phyloP scores from a whole-genome alignment of 352 stramenopile species.

The Discostella stelligera region DNA sequence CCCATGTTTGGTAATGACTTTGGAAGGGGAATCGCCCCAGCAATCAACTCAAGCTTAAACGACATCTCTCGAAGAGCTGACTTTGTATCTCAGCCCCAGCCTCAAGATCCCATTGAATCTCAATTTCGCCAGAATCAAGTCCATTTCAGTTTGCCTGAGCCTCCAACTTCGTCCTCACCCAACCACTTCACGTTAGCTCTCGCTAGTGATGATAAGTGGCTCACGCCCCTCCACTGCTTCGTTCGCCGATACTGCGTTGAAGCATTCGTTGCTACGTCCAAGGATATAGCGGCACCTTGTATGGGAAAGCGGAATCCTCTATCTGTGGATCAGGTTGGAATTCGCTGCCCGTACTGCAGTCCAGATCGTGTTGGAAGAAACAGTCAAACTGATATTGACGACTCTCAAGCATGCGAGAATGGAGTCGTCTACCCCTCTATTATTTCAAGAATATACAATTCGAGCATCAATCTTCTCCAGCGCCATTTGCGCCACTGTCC shows the following conservation, averaged over 20 bases:
- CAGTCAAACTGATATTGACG: slow-evolving; percentile 6
- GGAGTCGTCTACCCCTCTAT: slow-evolving; percentile 74
- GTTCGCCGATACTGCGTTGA: slow-evolving; percentile 73
- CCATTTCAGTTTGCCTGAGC: background rate
- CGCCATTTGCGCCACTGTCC: slow-evolving; percentile 73
- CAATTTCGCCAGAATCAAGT: slow-evolving; percentile 5
- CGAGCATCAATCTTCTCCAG: slow-evolving; percentile 80
- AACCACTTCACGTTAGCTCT: slow-evolving; percentile 53
- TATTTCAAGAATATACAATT: slow-evolving; percentile 79
- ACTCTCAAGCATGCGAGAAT: slow-evolving; percentile 59
- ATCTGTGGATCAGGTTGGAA: slow-evolving; percentile 69
- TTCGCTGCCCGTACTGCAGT: slow-evolving; percentile 78
- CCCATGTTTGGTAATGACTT: slow-evolving; percentile 6
- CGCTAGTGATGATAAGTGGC: slow-evolving; percentile 60
- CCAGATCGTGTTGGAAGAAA: slow-evolving; percentile 15
- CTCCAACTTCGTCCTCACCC: slow-evolving; percentile 4
- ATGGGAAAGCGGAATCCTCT: slow-evolving; percentile 74
- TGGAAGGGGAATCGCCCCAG: background rate
- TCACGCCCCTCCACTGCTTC: slow-evolving; percentile 76
- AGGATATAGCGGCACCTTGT: slow-evolving; percentile 58
- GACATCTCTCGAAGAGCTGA: slow-evolving; percentile 2
- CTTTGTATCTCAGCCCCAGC: background rate
- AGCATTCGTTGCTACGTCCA: slow-evolving; percentile 56
- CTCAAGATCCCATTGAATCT: background rate
- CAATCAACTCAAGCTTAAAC: background rate